Base-by-base conservation (phyloP, 208 protist genomes). In the Leptomonas pyrrhocoris region DNA sequence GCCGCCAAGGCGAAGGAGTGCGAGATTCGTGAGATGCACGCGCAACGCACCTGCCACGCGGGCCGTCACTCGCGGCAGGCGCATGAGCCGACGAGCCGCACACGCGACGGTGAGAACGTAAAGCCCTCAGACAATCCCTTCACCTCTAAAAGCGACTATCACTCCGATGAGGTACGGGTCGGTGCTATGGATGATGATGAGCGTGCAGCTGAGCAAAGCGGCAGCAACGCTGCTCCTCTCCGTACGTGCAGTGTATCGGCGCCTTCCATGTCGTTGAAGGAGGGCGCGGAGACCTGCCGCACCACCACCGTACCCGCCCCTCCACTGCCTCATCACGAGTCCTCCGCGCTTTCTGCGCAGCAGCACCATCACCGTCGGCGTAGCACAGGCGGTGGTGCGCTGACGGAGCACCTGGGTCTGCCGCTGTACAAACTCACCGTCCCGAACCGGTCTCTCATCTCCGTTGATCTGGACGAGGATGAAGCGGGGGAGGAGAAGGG, bases 1-100 rank as follows among this genome's bases (percentile, higher is more conserved):
- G 72, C 60, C 2, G 71, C 67, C 25, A 66, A 80, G 45, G 42
- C 59, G 45, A 81, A 82, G 53, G 78, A 76, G 38, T 48, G 71
- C 19, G 63, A 84, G 23, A 55, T 86, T 23, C 50, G 31, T n/a
- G 9, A 25, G 7, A 36, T 54, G 51, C 45, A 64, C 16, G 69
- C 69, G 19, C 57, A 54, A 6, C 71, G 55, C 40, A 38, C 49
- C 18, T 16, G 31, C 2, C 13, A 53, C 13, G 13, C 38, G 38
- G 9, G 38, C 38, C 6, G 38, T 13, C 38, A 42, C 6, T 6
- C 38, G 9, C 9, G 38, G 9, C 9, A 42, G 6, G 9, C 6
- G 9, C 38, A 13, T 13, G 38, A 42, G 9, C 9, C 38, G 13
- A 42, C 9, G 38, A 42, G 9, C 9, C 6, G 6, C 13, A 15